Evolutionary conservation across 2,329 filamentous ascomycete genomes (phyloP), one percentile per base, ranked within the genome.

Genomic region (Microsporum audouinii): DNA sequence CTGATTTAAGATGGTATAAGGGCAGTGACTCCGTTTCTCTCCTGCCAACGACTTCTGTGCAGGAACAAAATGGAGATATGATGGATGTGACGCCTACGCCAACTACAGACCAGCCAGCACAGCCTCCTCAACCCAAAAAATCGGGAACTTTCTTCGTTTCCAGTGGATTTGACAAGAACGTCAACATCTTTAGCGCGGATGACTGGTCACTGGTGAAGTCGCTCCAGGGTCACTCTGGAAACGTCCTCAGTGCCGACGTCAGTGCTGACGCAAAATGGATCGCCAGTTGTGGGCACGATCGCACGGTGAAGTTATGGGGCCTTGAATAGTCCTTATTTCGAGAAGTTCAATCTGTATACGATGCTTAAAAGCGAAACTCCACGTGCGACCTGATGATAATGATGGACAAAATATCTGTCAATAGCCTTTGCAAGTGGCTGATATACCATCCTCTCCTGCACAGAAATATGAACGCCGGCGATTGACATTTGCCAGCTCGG

Each of bases 281-380:
- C 73, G 88, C 92, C 29, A 96, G 91, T 72, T 91, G 90, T 66
- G 91, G 94, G 2, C 89, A 96, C 71, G 94, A 99, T 74, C 83
- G 91, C 60, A 97, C 92, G 1, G 89, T 97, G 58, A 99, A 99
- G 78, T 79, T 99, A 1, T 99, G 94, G 94, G 89, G 89, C 3
- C 84, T 91, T 65, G 92, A 96, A 66, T 59, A 49, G 49, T 33
- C 27, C 17, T 23, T 23, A 6, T 5, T 36, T 12, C 12, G 10
- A 51, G 27, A 10, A 33, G 14, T 27, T 10, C 10, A 5, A 23
- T 12, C 3, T 5, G 5, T 27, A 14, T 51, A 31, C 7, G 5
- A 14, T n/a, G 4, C 45, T 31, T 29, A 3, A 27, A 51, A 33
- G 45, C n/a, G 2, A 3, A n/a, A 43, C 39, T 43, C n/a, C n/a